Base-by-base conservation (phyloP, 1,139 yeast genomes). In the Meyerozyma guilliermondii region DNA sequence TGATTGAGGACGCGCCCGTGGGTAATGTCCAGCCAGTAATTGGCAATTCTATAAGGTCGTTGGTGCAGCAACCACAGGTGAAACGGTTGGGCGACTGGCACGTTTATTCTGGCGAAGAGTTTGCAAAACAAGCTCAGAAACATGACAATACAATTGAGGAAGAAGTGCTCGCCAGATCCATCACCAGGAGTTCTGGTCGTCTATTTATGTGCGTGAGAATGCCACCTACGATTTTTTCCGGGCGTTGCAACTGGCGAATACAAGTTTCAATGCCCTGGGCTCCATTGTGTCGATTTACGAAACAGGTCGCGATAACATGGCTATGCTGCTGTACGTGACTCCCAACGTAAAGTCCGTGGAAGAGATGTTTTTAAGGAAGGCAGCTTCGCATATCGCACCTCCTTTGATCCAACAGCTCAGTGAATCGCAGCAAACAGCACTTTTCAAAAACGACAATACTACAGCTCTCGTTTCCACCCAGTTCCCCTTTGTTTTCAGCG, bases 161-260 rank as follows among this genome's bases (percentile, higher is more conserved):
- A 35, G 74, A 67, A 51, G 51, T 74, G 39, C 41, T 18, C 50
- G 66, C 16, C 61, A 61, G 43, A 59, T 76, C 4, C 76, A 74
- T 53, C 74, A 71, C 46, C 78, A 74, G 50, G 35, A 58, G 9
- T 70, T 62, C 46, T 76, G 80, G 80, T 57, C 65, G 2, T 63
- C 74, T 1, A 55, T 76, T 26, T 66, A 66, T 45, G 68, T 76
- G 13, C 55, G 55, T 26, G 62, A 67, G 5, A 69, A 74, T 49
- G 73, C 77, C 2, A 59, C 71, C n/a, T 47, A 41, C 34, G 44
- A 27, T n/a, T 33, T 20, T 4, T 20, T n/a, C 28, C 10, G 16
- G 5, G 43, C 43, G 13, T 17, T 41, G 11, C 26, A 11, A 6
- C 9, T 10, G 11, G 50, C 48, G 1, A 41, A 47, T 38, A 34